Evolutionary conservation across 2,329 filamentous ascomycete species (phyloP).

Genomic region (Clonostachys rosea): DNA sequence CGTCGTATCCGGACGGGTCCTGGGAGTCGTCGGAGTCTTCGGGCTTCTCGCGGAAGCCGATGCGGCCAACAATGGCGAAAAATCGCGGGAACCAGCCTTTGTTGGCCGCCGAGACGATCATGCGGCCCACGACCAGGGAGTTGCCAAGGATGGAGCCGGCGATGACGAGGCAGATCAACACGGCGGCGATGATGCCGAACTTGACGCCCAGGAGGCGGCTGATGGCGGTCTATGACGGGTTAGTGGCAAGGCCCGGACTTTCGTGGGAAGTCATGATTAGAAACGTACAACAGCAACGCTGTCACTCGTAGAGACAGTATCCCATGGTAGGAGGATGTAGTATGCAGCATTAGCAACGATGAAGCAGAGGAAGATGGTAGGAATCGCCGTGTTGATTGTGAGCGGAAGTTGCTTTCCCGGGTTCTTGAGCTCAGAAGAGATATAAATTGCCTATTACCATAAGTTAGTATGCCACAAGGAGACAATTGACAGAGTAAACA

Average conservation of each 20-base stretch:
- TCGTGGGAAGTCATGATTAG: too few species aligned
- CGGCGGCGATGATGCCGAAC: constrained; percentile 48
- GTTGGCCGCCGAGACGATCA: constrained; percentile 54
- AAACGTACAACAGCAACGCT: constrained; percentile 56
- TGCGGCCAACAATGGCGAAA: constrained; percentile 36
- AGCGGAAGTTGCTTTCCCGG: constrained; percentile 51
- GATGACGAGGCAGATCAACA: constrained; percentile 55
- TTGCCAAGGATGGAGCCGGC: constrained; percentile 59
- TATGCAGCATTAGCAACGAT: constrained; percentile 57
- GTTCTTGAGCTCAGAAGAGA: constrained; percentile 45
- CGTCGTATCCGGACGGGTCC: constrained; percentile 30
- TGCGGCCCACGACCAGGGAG: constrained; percentile 56
- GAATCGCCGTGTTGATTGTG: constrained; percentile 56
- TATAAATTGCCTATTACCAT: constrained; percentile 43
- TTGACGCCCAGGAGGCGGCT: constrained; percentile 46
- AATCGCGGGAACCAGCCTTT: constrained; percentile 42
- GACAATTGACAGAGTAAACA: too few species aligned
- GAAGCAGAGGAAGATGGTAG: constrained; percentile 54
- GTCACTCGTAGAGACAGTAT: constrained; percentile 51
- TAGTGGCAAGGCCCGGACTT: too few species aligned
- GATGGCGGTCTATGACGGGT: too few species aligned
- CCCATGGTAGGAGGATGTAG: constrained; percentile 59
- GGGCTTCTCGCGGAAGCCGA: constrained; percentile 22
- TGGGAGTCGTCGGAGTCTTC: constrained; percentile 2
- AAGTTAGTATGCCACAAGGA: background rate